Evolutionary conservation across 2,329 filamentous ascomycete species (phyloP), one percentile per base, ranked within the genome.

Genomic region (Diaporthe ampelina): DNA sequence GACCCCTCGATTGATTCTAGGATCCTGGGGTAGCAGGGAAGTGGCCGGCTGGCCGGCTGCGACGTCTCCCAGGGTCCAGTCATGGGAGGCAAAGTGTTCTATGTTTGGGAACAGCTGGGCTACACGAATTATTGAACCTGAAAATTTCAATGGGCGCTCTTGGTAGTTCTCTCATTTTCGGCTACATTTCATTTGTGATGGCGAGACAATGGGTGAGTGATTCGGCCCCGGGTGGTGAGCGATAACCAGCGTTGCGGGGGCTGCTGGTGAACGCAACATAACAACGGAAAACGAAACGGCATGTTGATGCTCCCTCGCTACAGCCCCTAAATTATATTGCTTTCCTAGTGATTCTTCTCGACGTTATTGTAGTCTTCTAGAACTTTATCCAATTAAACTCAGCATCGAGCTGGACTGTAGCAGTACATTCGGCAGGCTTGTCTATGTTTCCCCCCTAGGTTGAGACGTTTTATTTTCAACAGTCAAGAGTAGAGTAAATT

Each of bases 21-120:
- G 48, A 48, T 68, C 26, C 63, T 54, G 63, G 63, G 63, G 63
- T 68, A 68, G 32, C 63, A 68, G 63, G 63, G 63, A 68, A 68
- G 48, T n/a, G 63, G 63, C 32, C 37, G 48, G 63, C 32, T 40
- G 63, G 48, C 24, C 19, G 63, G 63, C 48, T 21, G 11, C 21
- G 29, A 52, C 45, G 32, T 13, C 40, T 50, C 5, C 48, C 29
- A 40, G 63, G 15, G 37, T 24, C 26, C 63, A 32, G 48, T n/a
- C n/a, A 32, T 21, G 35, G 17, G 1, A 29, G 45, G 8, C 17
- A 35, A 21, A 21, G 6, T 26, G 3, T 4, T 37, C 8, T 26
- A 67, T 26, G 24, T 40, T 40, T 21, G 29, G n/a, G n/a, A 15
- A 9, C 32, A 35, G 11, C 32, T 11, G 32, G 15, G 3, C 7